These are phyloP conservation scores for Alternaria gaisen DNA, from an alignment of 2,329 filamentous ascomycete genomes.

Conservation along the genomic window DNA sequence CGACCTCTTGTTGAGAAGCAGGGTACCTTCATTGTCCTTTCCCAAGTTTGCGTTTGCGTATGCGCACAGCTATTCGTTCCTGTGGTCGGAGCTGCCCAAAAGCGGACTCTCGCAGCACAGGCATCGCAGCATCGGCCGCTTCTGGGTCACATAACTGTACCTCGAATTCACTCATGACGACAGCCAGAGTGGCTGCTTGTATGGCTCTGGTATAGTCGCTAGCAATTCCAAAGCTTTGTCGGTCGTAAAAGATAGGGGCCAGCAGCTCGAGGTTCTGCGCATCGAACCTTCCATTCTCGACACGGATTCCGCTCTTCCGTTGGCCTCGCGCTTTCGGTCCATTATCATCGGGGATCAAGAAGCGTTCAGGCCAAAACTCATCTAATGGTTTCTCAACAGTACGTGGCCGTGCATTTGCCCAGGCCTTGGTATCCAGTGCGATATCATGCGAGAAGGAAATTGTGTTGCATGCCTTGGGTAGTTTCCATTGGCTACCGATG, in stretches of 20 bases:
- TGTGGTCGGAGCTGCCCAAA: constrained; percentile 33
- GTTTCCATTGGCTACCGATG: constrained; percentile 33
- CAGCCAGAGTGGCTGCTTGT: constrained; percentile 33
- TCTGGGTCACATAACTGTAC: constrained; percentile 37
- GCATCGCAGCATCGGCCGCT: constrained; percentile 27
- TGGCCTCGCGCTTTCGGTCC: not conserved
- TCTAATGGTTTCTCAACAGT: constrained; percentile 30
- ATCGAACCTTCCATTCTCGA: constrained; percentile 19
- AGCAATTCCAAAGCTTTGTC: constrained; percentile 18
- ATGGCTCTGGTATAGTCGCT: constrained; percentile 26
- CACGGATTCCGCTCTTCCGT: not conserved
- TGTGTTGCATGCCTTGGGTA: constrained; percentile 27
- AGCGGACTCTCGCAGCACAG: constrained; percentile 24
- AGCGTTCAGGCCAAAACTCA: constrained; percentile 42
- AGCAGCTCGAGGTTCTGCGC: constrained; percentile 29
- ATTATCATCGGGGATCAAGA: constrained; percentile 22
- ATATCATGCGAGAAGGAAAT: constrained; percentile 36
- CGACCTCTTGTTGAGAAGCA: not conserved
- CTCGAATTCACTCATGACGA: constrained; percentile 39
- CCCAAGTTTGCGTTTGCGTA: constrained; percentile 31
- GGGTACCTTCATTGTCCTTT: not conserved
- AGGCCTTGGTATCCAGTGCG: constrained; percentile 33
- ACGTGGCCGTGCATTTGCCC: constrained; percentile 30
- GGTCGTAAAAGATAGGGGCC: constrained; percentile 16
- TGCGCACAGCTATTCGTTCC: constrained; percentile 32